These are phyloP conservation scores for Penicillium arizonense DNA, from an alignment of 495 filamentous ascomycete genomes.

Conservation along the genomic window DNA sequence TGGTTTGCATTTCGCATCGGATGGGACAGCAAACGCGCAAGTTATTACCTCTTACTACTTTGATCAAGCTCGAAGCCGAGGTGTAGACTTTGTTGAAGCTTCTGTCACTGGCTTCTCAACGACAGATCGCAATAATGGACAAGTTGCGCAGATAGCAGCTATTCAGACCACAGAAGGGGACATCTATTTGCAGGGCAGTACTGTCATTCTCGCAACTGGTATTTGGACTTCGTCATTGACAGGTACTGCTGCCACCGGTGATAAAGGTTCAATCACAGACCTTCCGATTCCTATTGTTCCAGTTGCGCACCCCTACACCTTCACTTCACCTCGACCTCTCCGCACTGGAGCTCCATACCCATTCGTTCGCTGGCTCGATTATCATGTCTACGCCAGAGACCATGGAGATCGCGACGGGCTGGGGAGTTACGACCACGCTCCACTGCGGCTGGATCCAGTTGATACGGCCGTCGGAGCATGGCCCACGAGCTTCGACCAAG, in stretches of 20 bases:
- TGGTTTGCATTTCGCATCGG: constrained; percentile 23
- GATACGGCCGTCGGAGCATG: constrained; percentile 27
- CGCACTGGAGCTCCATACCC: constrained; percentile 16
- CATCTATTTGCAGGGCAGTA: constrained; percentile 18
- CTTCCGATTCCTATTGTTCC: constrained; percentile 31
- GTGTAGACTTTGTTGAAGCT: constrained; percentile 23
- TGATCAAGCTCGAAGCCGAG: constrained; percentile 30
- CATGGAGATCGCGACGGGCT: constrained; percentile 32
- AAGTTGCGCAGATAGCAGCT: background rate
- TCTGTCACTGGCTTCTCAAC: constrained; percentile 14
- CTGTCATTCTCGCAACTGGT: constrained; percentile 30
- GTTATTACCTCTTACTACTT: constrained; percentile 27
- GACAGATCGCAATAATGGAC: background rate
- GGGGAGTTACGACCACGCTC: constrained; percentile 32
- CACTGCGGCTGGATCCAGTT: constrained; percentile 18
- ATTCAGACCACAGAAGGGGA: constrained; percentile 18
- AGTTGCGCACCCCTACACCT: constrained; percentile 37
- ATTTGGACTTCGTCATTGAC: constrained; percentile 30
- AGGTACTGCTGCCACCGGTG: constrained; percentile 12
- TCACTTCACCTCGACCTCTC: constrained; percentile 13
- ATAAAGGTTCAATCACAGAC: background rate
- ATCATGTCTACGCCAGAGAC: constrained; percentile 36
- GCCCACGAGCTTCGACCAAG: constrained; percentile 22
- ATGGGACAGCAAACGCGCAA: constrained; percentile 29
- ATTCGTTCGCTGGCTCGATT: constrained; percentile 33